Evolutionary conservation across 2,329 filamentous ascomycete genomes (phyloP).

Genomic region (Sporothrix pseudoabietina): DNA sequence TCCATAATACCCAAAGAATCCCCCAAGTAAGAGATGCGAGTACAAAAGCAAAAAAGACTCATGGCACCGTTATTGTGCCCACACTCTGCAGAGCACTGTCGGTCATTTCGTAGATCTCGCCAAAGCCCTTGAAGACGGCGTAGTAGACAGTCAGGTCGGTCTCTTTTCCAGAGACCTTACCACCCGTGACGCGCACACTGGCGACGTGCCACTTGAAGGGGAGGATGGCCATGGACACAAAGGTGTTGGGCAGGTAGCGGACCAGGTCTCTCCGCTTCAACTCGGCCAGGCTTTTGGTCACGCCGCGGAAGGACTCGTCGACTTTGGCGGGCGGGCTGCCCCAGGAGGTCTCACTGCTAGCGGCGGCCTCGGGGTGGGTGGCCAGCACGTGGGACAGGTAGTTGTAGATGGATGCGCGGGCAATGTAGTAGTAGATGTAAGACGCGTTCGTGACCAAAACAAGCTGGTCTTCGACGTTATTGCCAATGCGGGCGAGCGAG

Average conservation of each 20-base stretch:
- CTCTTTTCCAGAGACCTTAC: slow-evolving; percentile 1
- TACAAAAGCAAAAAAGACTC: not conserved
- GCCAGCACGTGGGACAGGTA: slow-evolving; percentile 18
- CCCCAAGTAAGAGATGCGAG: not conserved
- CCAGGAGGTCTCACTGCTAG: not conserved
- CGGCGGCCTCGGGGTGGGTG: slow-evolving; percentile 7
- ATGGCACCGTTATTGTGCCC: not conserved
- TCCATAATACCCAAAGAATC: not conserved
- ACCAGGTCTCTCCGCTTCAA: slow-evolving; percentile 16
- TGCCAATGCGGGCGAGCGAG: not conserved
- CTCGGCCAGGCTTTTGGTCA: slow-evolving; percentile 25
- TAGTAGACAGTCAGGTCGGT: slow-evolving; percentile 19
- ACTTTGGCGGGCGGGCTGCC: slow-evolving; percentile 22
- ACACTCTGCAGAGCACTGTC: slow-evolving; percentile 23
- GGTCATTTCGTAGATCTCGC: slow-evolving; percentile 26
- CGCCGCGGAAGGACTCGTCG: slow-evolving; percentile 25
- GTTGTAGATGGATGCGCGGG: slow-evolving; percentile 24
- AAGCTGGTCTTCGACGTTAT: slow-evolving; percentile 7
- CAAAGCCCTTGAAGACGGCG: slow-evolving; percentile 28
- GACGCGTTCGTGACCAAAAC: slow-evolving; percentile 12
- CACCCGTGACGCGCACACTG: slow-evolving; percentile 5
- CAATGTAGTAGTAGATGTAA: slow-evolving; percentile 26
- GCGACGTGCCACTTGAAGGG: slow-evolving; percentile 25
- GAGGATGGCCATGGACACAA: slow-evolving; percentile 7
- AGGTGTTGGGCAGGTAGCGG: slow-evolving; percentile 19